Evolutionary conservation across 352 stramenopile species (phyloP), one percentile per base, ranked within the genome.

Genomic region (Phytophthora crassamura): DNA sequence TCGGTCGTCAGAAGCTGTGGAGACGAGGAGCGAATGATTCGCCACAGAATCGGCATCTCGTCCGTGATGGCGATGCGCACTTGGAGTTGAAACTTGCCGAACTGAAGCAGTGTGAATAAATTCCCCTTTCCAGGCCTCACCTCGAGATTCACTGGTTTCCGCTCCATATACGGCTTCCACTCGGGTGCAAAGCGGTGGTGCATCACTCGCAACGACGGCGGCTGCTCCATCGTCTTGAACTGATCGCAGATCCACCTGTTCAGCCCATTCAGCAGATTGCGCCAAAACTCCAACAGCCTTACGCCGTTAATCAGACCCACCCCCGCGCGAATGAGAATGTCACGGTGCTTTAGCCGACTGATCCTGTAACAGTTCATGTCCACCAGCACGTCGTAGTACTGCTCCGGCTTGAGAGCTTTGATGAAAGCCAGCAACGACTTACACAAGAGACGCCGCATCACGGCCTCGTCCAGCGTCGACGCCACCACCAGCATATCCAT

Each of bases 261-360:
- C 25, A 77, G 5, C 11, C 39, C 65, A 48, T 80, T 46, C 3
- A 77, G 63, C 34, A 92, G 45, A 16, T 77, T 75, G n/a, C 67
- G 62, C 81, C 81, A 92, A 35, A 89, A 72, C 16, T 79, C 71
- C 1, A 80, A 9, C 10, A 80, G 57, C 9, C 61, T 45, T n/a
- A 86, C 39, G 15, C 67, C 65, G 50, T 89, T 85, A 10, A 81
- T 60, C 30, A 91, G 69, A 18, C 57, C 74, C 12, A 78, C 54
- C 41, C 88, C 49, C 9, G 80, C 69, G 2, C 54, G 58, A n/a
- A 74, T 40, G 2, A 91, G 45, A 20, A 62, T 53, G 38, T 74
- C 67, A 22, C 49, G 64, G 16, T 80, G 36, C 41, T 69, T 56
- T 9, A 77, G 12, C n/a, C 25, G 43, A 48, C 39, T 56, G 35